Evolutionary conservation across 306 rosid genomes (phyloP).

Genomic region (Rosa rugosa): DNA sequence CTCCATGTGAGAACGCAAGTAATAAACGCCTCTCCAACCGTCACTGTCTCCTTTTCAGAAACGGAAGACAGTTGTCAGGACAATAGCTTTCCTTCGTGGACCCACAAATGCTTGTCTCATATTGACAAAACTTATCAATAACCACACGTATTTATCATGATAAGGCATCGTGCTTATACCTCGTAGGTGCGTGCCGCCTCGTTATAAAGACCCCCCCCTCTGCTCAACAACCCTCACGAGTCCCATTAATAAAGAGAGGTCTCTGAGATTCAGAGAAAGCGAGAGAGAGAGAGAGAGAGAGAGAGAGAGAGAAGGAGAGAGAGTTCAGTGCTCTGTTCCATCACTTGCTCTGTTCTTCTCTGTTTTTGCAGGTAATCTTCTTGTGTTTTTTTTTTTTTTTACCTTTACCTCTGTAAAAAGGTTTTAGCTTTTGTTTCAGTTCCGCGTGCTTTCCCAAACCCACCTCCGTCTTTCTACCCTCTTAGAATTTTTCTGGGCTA

Average conservation of each 20-base stretch:
- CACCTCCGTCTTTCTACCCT: not conserved
- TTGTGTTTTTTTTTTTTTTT: not conserved
- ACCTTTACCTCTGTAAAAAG: constrained; percentile 2
- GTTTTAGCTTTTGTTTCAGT: constrained; percentile 17
- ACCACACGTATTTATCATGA: rapidly evolving
- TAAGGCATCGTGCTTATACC: rapidly evolving
- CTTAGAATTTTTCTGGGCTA: constrained; percentile 7
- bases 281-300: not conserved
- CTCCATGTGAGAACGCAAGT: not conserved
- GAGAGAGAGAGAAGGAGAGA: not conserved
- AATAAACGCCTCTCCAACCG: not conserved
- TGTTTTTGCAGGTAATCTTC: constrained; percentile 17
- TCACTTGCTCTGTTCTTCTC: not conserved
- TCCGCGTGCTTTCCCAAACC: not conserved
- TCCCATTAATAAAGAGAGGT: constrained; percentile 9
- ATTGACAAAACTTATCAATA: not conserved
- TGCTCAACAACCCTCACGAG: not conserved
- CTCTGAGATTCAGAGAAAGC: not conserved
- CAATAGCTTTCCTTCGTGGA: not conserved
- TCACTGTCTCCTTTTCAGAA: constrained; percentile 18
- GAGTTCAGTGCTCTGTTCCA: not conserved
- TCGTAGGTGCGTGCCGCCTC: constrained; percentile 26
- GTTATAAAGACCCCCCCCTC: not conserved
- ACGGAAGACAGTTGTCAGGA: constrained; percentile 13
- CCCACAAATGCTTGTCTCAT: not conserved